A percentile compares a stretch with the other conserved stretches of the same genome.
Evolutionary conservation across 345 rosid genomes (phyloP).

Genomic region (Linum trigynum): DNA sequence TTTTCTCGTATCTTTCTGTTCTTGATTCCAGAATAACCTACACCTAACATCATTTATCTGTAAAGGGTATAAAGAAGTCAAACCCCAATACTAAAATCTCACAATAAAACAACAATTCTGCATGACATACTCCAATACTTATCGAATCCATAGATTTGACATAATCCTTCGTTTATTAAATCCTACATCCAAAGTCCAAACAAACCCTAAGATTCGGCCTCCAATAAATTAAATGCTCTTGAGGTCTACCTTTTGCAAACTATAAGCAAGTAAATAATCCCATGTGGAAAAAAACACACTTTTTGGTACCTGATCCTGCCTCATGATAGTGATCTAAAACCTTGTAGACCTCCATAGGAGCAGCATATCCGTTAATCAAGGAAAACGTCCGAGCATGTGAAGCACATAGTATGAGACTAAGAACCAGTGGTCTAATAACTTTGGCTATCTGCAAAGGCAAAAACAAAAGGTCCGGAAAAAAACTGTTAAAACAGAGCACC

Average conservation of each 20-base stretch:
- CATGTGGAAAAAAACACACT: neutral
- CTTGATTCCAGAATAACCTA: no score
- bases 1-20: no score
- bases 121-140: no score
- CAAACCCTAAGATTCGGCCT: neutral
- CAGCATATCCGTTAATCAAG: slow-evolving; percentile 73
- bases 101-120: no score
- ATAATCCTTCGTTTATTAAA: no score
- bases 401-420: slow-evolving; percentile 67
- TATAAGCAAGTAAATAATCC: neutral
- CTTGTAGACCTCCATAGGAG: slow-evolving; percentile 78
- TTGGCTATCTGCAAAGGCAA: slow-evolving; percentile 56
- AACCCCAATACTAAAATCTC: no score
- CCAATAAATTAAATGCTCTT: neutral
- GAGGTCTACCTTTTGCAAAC: neutral
- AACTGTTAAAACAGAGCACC: neutral
- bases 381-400: slow-evolving; percentile 89
- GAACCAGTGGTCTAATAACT: slow-evolving; percentile 54
- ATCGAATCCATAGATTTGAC: no score
- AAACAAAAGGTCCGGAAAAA: slow-evolving; percentile 1
- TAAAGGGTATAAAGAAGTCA: no score
- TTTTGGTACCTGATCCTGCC: slow-evolving; percentile 52
- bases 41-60: no score
- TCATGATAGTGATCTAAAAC: slow-evolving; percentile 86
- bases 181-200: no score